phyloP scores from a whole-genome alignment of 148 eudicot genomes.

The Chenopodium suecicum region DNA sequence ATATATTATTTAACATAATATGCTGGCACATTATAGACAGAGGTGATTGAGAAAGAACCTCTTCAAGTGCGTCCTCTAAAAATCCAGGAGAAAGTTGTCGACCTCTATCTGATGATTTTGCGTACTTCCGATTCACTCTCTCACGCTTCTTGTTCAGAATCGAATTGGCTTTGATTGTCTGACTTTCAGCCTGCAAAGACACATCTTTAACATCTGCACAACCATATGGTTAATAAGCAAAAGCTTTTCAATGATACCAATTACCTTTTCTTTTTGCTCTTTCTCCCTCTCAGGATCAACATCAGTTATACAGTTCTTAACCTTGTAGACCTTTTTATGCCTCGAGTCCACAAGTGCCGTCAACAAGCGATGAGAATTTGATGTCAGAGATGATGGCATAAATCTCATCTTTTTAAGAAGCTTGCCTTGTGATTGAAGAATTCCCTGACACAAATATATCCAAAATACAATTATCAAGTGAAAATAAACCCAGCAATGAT shows the following conservation, averaged over 20 bases:
- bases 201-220: conserved; percentile 8
- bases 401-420: conserved; percentile 82
- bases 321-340: conserved; percentile 87
- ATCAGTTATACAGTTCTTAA: conserved; percentile 90
- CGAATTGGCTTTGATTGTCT: conserved; percentile 76
- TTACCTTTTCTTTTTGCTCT: conserved; percentile 88
- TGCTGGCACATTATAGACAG: not conserved
- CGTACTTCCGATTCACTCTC: conserved; percentile 80
- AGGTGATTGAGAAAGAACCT: conserved; percentile 40
- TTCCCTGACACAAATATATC: conserved; percentile 57
- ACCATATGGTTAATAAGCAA: conserved; percentile 10
- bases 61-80: conserved; percentile 90
- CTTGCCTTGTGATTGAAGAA: conserved; percentile 93
- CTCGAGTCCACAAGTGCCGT: conserved; percentile 94
- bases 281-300: conserved; percentile 99
- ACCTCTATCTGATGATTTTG: conserved; percentile 70
- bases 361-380: conserved; percentile 88
- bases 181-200: conserved; percentile 75
- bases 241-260: not conserved
- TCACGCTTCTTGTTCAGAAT: conserved; percentile 82
- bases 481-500: conserved; percentile 1
- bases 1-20: not conserved
- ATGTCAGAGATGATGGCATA: conserved; percentile 93
- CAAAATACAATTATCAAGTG: conserved; percentile 4
- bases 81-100: conserved; percentile 96